Conservation (phyloP, 495 filamentous ascomycete species). For the Emericellopsis terricola region DNA sequence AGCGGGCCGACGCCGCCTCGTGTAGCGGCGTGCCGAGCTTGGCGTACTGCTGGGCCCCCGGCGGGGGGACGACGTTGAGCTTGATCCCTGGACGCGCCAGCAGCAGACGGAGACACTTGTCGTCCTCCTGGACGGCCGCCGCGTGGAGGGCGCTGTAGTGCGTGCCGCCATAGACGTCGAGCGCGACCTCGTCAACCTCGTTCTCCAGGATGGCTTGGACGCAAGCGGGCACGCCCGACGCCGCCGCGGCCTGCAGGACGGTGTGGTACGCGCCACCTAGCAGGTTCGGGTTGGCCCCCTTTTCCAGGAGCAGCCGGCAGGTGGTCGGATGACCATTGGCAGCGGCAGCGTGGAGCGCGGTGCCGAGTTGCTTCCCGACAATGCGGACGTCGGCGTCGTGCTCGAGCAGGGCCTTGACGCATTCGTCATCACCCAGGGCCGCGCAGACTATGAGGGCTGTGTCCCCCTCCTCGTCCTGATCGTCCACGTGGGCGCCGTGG, state of each 20-base stretch:
- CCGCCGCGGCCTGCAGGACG: conserved; percentile 4
- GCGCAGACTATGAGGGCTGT: conserved; percentile 10
- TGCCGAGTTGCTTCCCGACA: conserved; percentile 3
- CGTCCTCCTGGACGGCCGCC: conserved; percentile 4
- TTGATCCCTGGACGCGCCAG: conserved; percentile 2
- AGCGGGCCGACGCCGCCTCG: neutral
- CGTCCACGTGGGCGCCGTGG: conserved; percentile 15
- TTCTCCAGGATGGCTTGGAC: too few relatives aligned
- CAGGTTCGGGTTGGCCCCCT: conserved; percentile 13
- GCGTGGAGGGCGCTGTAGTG: conserved; percentile 5
- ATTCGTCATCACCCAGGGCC: conserved; percentile 3
- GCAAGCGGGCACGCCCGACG: conserved; percentile 1
- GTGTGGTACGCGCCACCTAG: too few relatives aligned
- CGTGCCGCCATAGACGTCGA: conserved; percentile 1
- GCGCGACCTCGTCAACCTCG: too few relatives aligned
- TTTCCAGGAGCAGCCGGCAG: conserved; percentile 12
- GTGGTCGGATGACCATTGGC: conserved; percentile 3
- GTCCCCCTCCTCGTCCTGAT: conserved; percentile 9
- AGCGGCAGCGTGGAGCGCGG: conserved; percentile 4
- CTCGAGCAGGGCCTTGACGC: conserved; percentile 4
- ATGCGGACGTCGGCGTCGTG: conserved; percentile 3
- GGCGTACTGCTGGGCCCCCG: too few relatives aligned
- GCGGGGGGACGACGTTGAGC: conserved; percentile 2
- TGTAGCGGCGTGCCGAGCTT: conserved; percentile 3
- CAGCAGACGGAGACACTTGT: conserved; percentile 3